Evolutionary conservation across 140 eudicot genomes (phyloP).

Genomic region (Senecio squalidus): DNA sequence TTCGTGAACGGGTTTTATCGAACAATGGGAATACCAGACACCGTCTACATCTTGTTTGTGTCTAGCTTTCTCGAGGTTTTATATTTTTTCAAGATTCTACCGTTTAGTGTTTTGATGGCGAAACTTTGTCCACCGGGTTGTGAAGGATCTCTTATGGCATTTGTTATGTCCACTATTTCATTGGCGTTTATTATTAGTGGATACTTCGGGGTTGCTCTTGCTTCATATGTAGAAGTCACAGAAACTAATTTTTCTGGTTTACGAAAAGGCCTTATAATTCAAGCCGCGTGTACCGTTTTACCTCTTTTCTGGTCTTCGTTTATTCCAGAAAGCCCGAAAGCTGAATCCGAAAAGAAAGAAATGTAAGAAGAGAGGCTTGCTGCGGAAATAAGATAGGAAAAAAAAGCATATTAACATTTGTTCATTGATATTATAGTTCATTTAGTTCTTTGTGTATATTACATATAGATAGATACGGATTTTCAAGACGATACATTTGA

Average conservation of each 20-base stretch:
- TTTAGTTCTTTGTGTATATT: not conserved
- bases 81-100: conserved; percentile 63
- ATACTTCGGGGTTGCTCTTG: conserved; percentile 79
- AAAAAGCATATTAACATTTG: not conserved
- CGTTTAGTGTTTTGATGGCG: conserved; percentile 70
- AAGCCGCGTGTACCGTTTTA: conserved; percentile 50
- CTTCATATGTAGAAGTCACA: conserved; percentile 45
- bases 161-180: conserved; percentile 74
- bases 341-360: conserved; percentile 25
- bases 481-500: not conserved
- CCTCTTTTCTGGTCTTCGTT: conserved; percentile 67
- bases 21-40: conserved; percentile 56
- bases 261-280: conserved; percentile 51
- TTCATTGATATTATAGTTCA: not conserved
- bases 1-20: conserved; percentile 69
- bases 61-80: conserved; percentile 70
- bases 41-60: conserved; percentile 53
- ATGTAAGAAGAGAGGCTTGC: conserved; percentile 5
- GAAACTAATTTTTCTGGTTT: conserved; percentile 70
- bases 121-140: conserved; percentile 86
- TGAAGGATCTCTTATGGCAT: conserved; percentile 95
- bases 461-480: conserved; percentile 12
- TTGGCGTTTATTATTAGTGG: conserved; percentile 77
- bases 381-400: not conserved
- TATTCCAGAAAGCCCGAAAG: conserved; percentile 40